Percentiles rank a stretch among this genome's conserved stretches.
Conservation (phyloP, 2,329 filamentous ascomycete species). For the Drechslerella dactyloides region DNA sequence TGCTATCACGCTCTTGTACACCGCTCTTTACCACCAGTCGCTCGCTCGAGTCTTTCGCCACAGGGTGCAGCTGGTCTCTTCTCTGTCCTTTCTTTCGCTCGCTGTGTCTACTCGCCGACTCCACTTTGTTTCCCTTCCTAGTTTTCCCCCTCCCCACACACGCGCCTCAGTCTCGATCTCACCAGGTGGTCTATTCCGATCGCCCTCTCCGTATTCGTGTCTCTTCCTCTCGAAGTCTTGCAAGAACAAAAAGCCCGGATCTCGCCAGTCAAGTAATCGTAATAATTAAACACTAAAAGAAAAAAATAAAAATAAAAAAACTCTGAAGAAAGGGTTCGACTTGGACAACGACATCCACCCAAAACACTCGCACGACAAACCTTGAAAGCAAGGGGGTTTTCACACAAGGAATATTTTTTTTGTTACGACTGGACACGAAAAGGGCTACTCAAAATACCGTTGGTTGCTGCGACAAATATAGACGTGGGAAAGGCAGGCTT, state of each 20-base stretch:
- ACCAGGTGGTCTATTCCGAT: slow-evolving; percentile 3
- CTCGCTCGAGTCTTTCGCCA: slow-evolving; percentile 50
- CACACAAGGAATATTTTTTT: slow-evolving; percentile 2
- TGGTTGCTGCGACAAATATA: slow-evolving; percentile 2
- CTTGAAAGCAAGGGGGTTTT: neutral
- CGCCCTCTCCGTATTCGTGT: slow-evolving; percentile 32
- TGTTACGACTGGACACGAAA: slow-evolving; percentile 8
- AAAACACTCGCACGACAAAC: neutral
- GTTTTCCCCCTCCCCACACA: neutral
- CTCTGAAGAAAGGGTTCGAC: too few relatives aligned
- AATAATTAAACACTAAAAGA: slow-evolving; percentile 1
- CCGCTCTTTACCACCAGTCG: slow-evolving; percentile 41
- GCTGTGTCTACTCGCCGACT: slow-evolving; percentile 27
- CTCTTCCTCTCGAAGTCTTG: slow-evolving; percentile 16
- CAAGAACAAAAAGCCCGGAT: neutral
- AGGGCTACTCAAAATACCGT: slow-evolving; percentile 3
- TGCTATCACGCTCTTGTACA: slow-evolving; percentile 7
- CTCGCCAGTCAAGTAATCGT: neutral
- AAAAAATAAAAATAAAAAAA: neutral
- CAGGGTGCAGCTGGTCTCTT: slow-evolving; percentile 51
- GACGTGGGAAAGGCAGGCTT: neutral
- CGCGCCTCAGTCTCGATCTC: neutral
- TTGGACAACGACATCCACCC: neutral
- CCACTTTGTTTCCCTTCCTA: slow-evolving; percentile 10
- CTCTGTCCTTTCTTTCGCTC: slow-evolving; percentile 42